phyloP scores from a whole-genome alignment of 768 basidiomycete genomes.

The Udeniomyces megalosporus region DNA sequence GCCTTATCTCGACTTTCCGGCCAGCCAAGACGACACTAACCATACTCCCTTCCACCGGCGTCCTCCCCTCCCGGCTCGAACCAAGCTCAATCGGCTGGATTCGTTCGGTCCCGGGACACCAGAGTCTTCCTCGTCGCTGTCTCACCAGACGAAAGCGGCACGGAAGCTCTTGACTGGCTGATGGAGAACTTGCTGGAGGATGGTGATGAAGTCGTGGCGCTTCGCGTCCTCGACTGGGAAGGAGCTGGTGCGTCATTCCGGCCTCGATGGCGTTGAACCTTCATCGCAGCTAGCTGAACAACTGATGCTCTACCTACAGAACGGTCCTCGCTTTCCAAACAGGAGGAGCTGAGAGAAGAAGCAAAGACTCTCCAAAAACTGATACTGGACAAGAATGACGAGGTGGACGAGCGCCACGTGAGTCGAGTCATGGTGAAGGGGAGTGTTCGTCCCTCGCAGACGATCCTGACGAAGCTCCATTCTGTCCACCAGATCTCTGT shows the following conservation, averaged over 20 bases:
- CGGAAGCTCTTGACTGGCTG: conserved; percentile 82
- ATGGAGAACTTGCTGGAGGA: conserved; percentile 54
- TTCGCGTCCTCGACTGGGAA: conserved; percentile 75
- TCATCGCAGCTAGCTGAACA: background rate
- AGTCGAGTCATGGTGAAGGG: too few relatives aligned
- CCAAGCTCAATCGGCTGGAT: conserved; percentile 43
- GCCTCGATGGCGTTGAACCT: too few relatives aligned
- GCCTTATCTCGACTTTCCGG: background rate
- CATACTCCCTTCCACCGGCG: background rate
- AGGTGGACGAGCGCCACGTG: conserved; percentile 47
- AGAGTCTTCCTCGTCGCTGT: conserved; percentile 81
- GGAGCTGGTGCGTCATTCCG: conserved; percentile 51
- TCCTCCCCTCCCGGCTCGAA: background rate
- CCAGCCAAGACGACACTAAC: too few relatives aligned
- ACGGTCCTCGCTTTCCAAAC: conserved; percentile 16
- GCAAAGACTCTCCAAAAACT: conserved; percentile 62
- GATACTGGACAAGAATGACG: conserved; percentile 64
- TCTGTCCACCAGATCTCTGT: conserved; percentile 49
- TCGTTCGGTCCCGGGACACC: conserved; percentile 54
- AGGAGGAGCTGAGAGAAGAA: conserved; percentile 47
- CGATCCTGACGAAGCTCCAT: too few relatives aligned
- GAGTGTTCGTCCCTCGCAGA: too few relatives aligned
- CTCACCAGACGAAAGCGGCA: conserved; percentile 72
- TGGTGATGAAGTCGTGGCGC: conserved; percentile 83
- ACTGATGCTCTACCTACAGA: background rate